Conservation (phyloP, 179 eudicot species). For the Kewa caespitosa region DNA sequence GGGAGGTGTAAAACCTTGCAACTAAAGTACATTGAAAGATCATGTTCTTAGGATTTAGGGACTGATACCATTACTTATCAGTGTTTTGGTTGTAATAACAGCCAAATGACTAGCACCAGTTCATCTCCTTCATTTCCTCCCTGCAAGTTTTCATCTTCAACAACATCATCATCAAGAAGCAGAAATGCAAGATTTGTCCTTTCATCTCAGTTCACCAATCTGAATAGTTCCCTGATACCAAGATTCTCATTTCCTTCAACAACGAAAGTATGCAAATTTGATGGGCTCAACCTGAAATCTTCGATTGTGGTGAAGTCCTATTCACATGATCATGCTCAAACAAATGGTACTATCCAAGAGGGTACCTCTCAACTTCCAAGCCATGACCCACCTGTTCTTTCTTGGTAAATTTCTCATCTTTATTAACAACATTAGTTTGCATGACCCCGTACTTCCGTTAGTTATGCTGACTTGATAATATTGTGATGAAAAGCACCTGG, state of each 20-base stretch:
- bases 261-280: not conserved
- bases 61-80: too few species aligned
- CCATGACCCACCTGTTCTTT: constrained; percentile 11
- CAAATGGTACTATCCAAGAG: not conserved
- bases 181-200: not conserved
- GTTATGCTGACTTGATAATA: not conserved
- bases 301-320: too few species aligned
- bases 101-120: constrained; percentile 15
- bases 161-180: not conserved
- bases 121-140: constrained; percentile 7
- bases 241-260: not conserved
- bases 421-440: not conserved
- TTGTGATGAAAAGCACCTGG: constrained; percentile 50
- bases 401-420: constrained; percentile 17
- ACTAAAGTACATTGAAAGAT: too few species aligned
- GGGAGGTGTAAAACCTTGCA: not conserved
- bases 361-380: not conserved
- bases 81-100: too few species aligned
- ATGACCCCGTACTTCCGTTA: not conserved
- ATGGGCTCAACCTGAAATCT: not conserved
- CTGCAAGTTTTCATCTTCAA: constrained; percentile 12
- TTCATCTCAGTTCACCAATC: not conserved
- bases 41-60: not conserved
- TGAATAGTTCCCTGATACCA: not conserved
- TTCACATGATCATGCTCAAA: not conserved